These are phyloP conservation scores for Hyaloscypha bicolor DNA, from an alignment of 495 filamentous ascomycete genomes.

Conservation along the genomic window DNA sequence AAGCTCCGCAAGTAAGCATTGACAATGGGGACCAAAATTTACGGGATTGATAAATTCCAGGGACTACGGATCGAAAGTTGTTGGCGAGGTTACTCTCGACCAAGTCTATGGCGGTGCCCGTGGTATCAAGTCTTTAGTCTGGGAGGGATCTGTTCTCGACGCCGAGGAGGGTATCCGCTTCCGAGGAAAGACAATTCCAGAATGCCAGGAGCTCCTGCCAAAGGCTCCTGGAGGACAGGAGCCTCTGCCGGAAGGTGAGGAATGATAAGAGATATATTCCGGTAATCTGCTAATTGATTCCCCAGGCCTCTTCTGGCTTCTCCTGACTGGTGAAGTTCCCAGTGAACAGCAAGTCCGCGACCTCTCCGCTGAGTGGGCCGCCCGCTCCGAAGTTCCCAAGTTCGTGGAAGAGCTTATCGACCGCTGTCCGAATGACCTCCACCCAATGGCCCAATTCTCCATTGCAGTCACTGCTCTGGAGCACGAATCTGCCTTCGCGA, in stretches of 20 bases:
- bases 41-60: slow-evolving; percentile 44
- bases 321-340: slow-evolving; percentile 95
- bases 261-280: slow-evolving; percentile 4
- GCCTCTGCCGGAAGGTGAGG: slow-evolving; percentile 87
- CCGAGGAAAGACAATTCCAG: slow-evolving; percentile 96
- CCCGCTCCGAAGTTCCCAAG: slow-evolving; percentile 92
- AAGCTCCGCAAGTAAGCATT: slow-evolving; percentile 79
- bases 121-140: slow-evolving; percentile 97
- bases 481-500: slow-evolving; percentile 95
- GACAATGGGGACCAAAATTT: slow-evolving; percentile 12
- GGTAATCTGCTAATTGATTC: slow-evolving; percentile 7
- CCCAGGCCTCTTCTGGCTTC: slow-evolving; percentile 96
- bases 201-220: slow-evolving; percentile 95
- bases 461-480: slow-evolving; percentile 96
- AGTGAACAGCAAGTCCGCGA: slow-evolving; percentile 97
- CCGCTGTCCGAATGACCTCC: slow-evolving; percentile 96
- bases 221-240: slow-evolving; percentile 95
- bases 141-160: slow-evolving; percentile 99
- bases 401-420: slow-evolving; percentile 99
- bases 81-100: slow-evolving; percentile 98
- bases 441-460: slow-evolving; percentile 99
- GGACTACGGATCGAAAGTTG: slow-evolving; percentile 89
- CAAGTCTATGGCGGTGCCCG: slow-evolving; percentile 99
- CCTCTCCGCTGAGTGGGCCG: slow-evolving; percentile 97
- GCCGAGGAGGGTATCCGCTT: slow-evolving; percentile 99